Evolutionary conservation across 1,139 yeast genomes (phyloP), one percentile per base, ranked within the genome.

Genomic region (Schwanniomyces etchellsii): DNA sequence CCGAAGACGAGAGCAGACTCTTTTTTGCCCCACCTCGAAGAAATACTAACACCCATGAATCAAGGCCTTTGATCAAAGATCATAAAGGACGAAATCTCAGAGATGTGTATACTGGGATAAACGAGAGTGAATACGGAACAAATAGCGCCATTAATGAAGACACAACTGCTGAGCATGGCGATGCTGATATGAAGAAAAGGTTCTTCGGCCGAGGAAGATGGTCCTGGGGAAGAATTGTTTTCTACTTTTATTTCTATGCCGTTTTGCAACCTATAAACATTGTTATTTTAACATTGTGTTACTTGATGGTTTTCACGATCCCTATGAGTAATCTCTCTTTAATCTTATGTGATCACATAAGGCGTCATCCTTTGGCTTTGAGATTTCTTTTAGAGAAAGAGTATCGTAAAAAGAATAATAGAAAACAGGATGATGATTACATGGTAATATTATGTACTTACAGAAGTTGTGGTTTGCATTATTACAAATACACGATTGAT

Each of bases 401-500:
- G 10, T 69, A 72, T 36, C 11, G 26, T 12, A 10, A 11, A 13
- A 48, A 52, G 28, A 44, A 50, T 11, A 44, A 47, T 11, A 50
- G 44, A 28, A 47, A 30, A 5, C 52, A 40, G 28, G 56, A 47
- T 35, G 62, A 47, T 39, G 57, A 59, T 40, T 69, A 68, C 44
- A 59, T 64, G 55, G 64, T 60, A 52, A 66, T 66, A 72, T 43
- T 71, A 74, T 86, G 96, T 59, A 89, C 97, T 1, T 91, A 88
- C 57, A 75, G 97, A 46, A 86, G 95, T 34, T 77, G 88, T 45
- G 97, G 97, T 1, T 68, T 75, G 52, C 95, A 86, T 51, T 91
- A 91, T 60, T 91, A 89, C 64, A 91, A 91, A 61, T 89, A 85
- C 54, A 91, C 98, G 0, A 82, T 91, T 33, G 97, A 86, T 45